Conservation (phyloP, 1,284 basidiomycete genomes). For the Melampsora larici-populina region DNA sequence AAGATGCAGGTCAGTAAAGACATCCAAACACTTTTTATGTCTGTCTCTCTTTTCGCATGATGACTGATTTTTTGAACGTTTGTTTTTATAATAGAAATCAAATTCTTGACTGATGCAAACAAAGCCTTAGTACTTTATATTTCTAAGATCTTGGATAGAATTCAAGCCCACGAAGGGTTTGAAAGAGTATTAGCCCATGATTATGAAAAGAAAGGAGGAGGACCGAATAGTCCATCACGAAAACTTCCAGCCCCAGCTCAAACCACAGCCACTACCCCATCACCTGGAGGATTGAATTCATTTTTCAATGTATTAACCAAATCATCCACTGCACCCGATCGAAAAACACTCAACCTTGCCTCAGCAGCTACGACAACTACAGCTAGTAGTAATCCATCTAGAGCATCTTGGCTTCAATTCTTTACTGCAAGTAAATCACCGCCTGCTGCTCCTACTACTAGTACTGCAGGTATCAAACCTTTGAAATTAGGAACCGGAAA, state of each 20-base stretch:
- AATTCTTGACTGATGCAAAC: slow-evolving; percentile 86
- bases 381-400: neutral
- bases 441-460: slow-evolving; percentile 60
- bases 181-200: slow-evolving; percentile 87
- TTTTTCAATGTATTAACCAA: slow-evolving; percentile 64
- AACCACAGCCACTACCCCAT: slow-evolving; percentile 60
- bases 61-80: neutral
- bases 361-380: neutral
- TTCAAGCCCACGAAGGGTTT: slow-evolving; percentile 87
- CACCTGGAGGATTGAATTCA: slow-evolving; percentile 74
- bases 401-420: slow-evolving; percentile 38
- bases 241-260: slow-evolving; percentile 44
- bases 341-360: slow-evolving; percentile 9
- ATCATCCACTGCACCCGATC: slow-evolving; percentile 46
- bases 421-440: slow-evolving; percentile 19
- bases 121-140: slow-evolving; percentile 89
- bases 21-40: neutral
- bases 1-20: slow-evolving; percentile 48
- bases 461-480: slow-evolving; percentile 51
- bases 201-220: slow-evolving; percentile 58
- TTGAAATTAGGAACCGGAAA: slow-evolving; percentile 65
- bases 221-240: slow-evolving; percentile 57
- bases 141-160: slow-evolving; percentile 91
- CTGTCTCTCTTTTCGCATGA: neutral
- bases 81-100: slow-evolving; percentile 72